phyloP scores from a whole-genome alignment of 2,329 filamentous ascomycete species.

The Pyrenochaeta sp. region DNA sequence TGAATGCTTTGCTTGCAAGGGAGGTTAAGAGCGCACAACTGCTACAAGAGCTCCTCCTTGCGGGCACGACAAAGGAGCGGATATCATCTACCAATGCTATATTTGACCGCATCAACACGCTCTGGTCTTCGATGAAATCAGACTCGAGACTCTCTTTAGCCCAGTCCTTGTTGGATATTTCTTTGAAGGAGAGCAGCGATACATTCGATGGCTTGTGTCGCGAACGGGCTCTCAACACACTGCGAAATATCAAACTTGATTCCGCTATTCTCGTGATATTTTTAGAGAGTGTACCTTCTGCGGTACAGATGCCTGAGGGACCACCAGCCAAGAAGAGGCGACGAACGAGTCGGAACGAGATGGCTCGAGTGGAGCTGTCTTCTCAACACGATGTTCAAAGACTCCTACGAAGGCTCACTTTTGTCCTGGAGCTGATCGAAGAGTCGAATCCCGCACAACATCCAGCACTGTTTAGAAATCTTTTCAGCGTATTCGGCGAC shows the following conservation, averaged over 20 bases:
- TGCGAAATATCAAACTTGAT: constrained; percentile 77
- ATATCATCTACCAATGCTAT: constrained; percentile 68
- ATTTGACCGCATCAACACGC: constrained; percentile 73
- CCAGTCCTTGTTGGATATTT: constrained; percentile 69
- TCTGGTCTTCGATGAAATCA: constrained; percentile 77
- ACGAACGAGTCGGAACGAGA: constrained; percentile 77
- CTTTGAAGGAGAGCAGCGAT: constrained; percentile 54
- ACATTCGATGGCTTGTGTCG: constrained; percentile 51
- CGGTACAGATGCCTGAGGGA: constrained; percentile 75
- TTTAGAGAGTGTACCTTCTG: constrained; percentile 76
- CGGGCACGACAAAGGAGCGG: constrained; percentile 55
- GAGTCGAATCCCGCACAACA: constrained; percentile 78
- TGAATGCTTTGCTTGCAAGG: constrained; percentile 63
- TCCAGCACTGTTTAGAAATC: constrained; percentile 75
- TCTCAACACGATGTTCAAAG: constrained; percentile 71
- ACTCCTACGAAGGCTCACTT: constrained; percentile 78
- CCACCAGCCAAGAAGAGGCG: constrained; percentile 80
- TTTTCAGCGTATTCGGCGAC: constrained; percentile 87
- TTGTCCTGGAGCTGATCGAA: constrained; percentile 89
- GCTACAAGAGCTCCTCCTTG: constrained; percentile 61
- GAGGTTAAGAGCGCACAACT: constrained; percentile 66
- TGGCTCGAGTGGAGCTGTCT: constrained; percentile 67
- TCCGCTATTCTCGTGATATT: constrained; percentile 76
- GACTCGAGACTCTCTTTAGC: constrained; percentile 68
- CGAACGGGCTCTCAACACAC: constrained; percentile 71